Evolutionary conservation across 1,284 basidiomycete species (phyloP), one percentile per base, ranked within the genome.

Genomic region (Rhodotorula sp.): DNA sequence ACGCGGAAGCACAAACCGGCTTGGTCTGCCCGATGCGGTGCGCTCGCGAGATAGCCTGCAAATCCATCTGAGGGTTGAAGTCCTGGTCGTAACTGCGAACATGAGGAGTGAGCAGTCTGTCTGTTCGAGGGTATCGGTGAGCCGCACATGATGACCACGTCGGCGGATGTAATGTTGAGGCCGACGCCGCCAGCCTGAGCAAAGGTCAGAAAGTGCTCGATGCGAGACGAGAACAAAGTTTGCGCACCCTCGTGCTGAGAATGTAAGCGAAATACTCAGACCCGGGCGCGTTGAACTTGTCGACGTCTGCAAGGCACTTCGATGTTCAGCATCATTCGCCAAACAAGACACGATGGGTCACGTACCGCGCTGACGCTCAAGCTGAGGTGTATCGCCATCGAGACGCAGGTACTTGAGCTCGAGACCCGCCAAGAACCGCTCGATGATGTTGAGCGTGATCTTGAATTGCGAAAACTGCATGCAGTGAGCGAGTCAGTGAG

Each of bases 141-240:
- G 91, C 79, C 93, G 77, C 89, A 90, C 63, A 97, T 89, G 70
- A 98, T 93, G 58, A 97, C 94, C 2, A 91, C 93, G 78, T 95
- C 92, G 49, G 93, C 92, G 1, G 81, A 79, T 34, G 83, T 82
- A 12, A 84, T 79, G 68, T 84, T 85, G 74, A 81, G 80, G 14
- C 80, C 77, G 45, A 73, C 82, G 59, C 82, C 82, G 61, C 83
- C 83, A 34, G 80, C 80, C 58, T 57, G 48, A 5, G 7, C 25
- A 41, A 5, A 3, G 21, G 23, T 10, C 34, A 41, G 23, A 61
- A 50, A 23, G 27, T 42, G 23, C 34, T 19, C 1, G 34, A n/a
- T n/a, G n/a, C 2, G 14, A 10, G 1, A 16, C 5, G 21, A 10
- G 17, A 3, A 14, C 4, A 27, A 16, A 19, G 61, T 5, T 10